Percentiles rank a stretch among this genome's conserved stretches.
Conservation (phyloP, 805 yeast species). For the Sugiyamaella valdiviana region DNA sequence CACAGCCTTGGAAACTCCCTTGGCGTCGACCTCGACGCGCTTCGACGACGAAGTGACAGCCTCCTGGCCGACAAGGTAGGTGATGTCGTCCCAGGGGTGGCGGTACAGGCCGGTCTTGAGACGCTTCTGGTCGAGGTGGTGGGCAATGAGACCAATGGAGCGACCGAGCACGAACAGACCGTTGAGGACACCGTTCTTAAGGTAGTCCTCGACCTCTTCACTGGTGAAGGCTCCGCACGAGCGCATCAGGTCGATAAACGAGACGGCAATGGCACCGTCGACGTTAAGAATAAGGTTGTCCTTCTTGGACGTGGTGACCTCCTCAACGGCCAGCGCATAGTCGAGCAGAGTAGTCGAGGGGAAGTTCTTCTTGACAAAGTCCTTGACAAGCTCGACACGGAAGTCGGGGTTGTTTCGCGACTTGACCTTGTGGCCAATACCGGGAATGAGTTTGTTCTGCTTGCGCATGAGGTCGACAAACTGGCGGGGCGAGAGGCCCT, state of each 20-base stretch:
- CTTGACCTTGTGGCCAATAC: constrained; percentile 43
- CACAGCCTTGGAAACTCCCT: constrained; percentile 27
- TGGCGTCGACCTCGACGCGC: constrained; percentile 35
- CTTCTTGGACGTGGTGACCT: constrained; percentile 45
- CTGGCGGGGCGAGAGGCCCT: constrained; percentile 41
- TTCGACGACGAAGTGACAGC: constrained; percentile 27
- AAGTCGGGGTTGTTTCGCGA: constrained; percentile 44
- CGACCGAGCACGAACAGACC: constrained; percentile 43
- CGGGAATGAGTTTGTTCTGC: constrained; percentile 43
- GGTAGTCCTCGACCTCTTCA: constrained; percentile 41
- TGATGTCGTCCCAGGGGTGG: constrained; percentile 45
- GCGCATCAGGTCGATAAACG: constrained; percentile 40
- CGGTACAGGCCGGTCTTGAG: constrained; percentile 42
- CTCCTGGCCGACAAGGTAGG: constrained; percentile 37
- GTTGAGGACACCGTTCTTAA: constrained; percentile 41
- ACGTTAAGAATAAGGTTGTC: constrained; percentile 42
- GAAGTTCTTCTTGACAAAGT: constrained; percentile 40
- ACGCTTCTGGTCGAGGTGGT: constrained; percentile 43
- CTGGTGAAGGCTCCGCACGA: constrained; percentile 40
- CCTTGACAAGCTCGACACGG: constrained; percentile 44
- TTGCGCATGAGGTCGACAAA: constrained; percentile 43
- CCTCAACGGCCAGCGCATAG: constrained; percentile 43
- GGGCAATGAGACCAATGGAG: constrained; percentile 43
- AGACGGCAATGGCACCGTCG: constrained; percentile 42
- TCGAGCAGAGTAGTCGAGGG: constrained; percentile 38